Evolutionary conservation across 2,329 filamentous ascomycete genomes (phyloP), one percentile per base, ranked within the genome.

Genomic region (Penicillium sp.): DNA sequence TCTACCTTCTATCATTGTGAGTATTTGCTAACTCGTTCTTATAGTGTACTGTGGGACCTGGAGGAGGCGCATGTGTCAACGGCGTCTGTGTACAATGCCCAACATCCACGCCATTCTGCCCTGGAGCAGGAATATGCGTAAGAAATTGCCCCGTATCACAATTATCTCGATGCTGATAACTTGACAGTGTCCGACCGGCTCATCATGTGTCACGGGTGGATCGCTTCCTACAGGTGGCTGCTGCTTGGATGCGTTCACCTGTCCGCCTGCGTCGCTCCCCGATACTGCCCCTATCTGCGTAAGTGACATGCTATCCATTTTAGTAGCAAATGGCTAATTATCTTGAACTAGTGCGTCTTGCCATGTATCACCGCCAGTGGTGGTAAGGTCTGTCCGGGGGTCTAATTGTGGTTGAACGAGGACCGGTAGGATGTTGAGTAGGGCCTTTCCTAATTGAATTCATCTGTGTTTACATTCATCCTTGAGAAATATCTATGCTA

Each of bases 41-140:
- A 11, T 13, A 56, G 55, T 57, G 55, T 18, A 20, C 37, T 13
- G 34, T 36, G 5, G 52, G 41, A 4, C 38, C 40, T 7, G 50
- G 52, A 31, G 54, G 52, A 23, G 55, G 53, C 26, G 43, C 28
- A 9, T 58, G 55, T 28, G 40, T 51, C 18, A 41, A 28, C 4
- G 54, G 46, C 0, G 16, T 37, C 6, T 58, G 54, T 13, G 32
- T 45, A 11, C 23, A 16, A 13, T 56, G 55, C 23, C 44, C 44
- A 4, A 18, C 16, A 36, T n/a, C 39, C 1, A 29, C 23, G 7
- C 48, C 46, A 16, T 55, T 51, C 45, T 58, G 55, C 20, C 11
- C 34, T 3, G 10, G 42, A 16, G 46, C 51, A 24, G 51, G 47
- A 43, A 47, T 37, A 27, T 58, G 51, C 43, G 55, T 56, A 50